A percentile compares a stretch with the other conserved stretches of the same genome.
Evolutionary conservation across 2,329 filamentous ascomycete genomes (phyloP).

Genomic region (Ophiostoma tasmaniense): DNA sequence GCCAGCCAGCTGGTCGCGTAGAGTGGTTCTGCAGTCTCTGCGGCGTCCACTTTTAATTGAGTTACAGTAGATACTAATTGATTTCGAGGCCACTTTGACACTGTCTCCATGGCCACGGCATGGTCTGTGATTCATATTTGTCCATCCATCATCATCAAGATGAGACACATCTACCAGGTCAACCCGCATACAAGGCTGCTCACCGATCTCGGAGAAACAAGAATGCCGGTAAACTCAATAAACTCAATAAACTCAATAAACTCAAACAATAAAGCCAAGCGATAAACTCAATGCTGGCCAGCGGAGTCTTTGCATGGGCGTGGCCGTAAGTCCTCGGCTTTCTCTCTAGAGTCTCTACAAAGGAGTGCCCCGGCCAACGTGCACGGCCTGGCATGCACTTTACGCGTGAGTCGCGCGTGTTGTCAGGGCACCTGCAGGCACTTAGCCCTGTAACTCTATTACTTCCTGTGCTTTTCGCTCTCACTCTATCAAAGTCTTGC

Average conservation of each 20-base stretch:
- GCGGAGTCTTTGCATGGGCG: background rate
- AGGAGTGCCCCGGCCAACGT: background rate
- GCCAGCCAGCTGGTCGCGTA: slow-evolving; percentile 10
- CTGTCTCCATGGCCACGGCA: background rate
- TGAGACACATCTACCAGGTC: background rate
- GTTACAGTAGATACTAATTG: no score
- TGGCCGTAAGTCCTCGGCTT: slow-evolving; percentile 14
- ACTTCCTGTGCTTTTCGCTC: background rate
- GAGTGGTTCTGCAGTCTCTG: slow-evolving; percentile 6
- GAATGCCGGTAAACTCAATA: background rate
- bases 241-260: background rate
- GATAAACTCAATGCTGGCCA: background rate
- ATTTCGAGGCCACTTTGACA: background rate
- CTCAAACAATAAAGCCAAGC: background rate
- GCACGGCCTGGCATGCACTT: slow-evolving; percentile 7
- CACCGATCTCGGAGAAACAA: slow-evolving; percentile 1
- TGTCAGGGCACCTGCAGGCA: background rate
- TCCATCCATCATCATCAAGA: background rate
- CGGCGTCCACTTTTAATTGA: background rate
- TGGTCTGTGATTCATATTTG: background rate
- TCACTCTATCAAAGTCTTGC: background rate
- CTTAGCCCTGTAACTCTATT: no score
- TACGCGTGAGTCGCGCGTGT: slow-evolving; percentile 1
- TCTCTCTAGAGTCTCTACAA: no score
- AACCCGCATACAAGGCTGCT: background rate